Conservation (phyloP, 225 moss, liverwort and hornwort genomes). For the Neckera pumila region DNA sequence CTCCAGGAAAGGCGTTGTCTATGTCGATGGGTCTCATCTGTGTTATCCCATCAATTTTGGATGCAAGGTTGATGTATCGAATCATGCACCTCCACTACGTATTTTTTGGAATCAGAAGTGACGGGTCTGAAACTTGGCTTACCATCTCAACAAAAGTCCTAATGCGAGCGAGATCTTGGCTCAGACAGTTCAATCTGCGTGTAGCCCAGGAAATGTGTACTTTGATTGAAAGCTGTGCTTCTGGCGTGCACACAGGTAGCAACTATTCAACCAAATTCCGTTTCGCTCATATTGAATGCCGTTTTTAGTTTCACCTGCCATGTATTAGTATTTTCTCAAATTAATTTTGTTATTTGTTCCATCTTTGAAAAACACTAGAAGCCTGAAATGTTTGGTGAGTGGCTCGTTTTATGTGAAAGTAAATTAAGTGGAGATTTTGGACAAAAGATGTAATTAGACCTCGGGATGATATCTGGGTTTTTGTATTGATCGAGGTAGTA, state of each 20-base stretch:
- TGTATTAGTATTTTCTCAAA: not conserved
- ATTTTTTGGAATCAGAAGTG: slow-evolving; percentile 26
- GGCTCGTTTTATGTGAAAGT: not conserved
- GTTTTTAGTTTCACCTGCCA: not conserved
- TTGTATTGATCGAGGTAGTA: not conserved
- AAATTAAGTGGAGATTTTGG: not conserved
- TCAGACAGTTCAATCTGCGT: not conserved
- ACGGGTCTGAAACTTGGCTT: not conserved
- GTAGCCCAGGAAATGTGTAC: not conserved
- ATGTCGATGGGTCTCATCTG: slow-evolving; percentile 41
- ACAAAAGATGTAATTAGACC: not conserved
- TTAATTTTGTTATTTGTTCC: not conserved
- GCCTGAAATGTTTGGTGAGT: not conserved
- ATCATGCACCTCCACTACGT: slow-evolving; percentile 28
- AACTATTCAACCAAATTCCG: not conserved
- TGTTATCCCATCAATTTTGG: slow-evolving; percentile 41
- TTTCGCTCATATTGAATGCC: not conserved
- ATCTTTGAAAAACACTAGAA: not conserved
- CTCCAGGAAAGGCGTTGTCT: slow-evolving; percentile 48
- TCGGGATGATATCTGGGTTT: not conserved
- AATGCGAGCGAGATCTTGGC: not conserved
- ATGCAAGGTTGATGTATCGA: slow-evolving; percentile 31
- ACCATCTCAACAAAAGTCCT: not conserved
- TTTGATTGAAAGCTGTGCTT: not conserved
- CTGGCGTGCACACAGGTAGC: not conserved